Base-by-base conservation (phyloP, 768 basidiomycete genomes). In the Leccinum fibrillosum region DNA sequence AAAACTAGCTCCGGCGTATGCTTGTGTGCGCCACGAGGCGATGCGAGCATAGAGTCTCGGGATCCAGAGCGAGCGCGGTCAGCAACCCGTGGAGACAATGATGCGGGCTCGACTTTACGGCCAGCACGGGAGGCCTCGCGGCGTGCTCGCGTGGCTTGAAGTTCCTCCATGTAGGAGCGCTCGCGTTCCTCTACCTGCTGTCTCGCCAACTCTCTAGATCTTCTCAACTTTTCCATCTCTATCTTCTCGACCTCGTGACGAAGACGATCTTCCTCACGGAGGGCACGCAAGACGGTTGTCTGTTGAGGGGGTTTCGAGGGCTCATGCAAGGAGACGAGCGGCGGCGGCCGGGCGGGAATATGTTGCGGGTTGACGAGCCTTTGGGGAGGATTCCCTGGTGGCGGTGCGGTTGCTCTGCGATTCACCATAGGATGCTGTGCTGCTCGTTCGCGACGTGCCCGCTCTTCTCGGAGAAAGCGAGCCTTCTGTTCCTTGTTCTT, bases 401-500 rank as follows among this genome's bases (percentile, higher is more conserved):
- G 52, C 3, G 49, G 42, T 15, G 34, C 53, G 21, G 48, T 54
- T 28, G 34, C 62, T 48, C 69, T 73, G 28, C 67, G 72, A 52
- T 71, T 66, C 62, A 82, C 82, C 26, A 30, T 3, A 26, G 59
- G 3, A 60, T 32, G 52, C 59, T 63, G 66, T 55, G 60, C 52
- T 34, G 77, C 80, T 51, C 75, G 72, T 37, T 74, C 73, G 28
- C 86, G 80, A 55, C 77, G 78, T 60, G 82, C 77, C 61, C 82
- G 80, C 64, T 88, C 82, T 69, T 79, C 79, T 48, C 77, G 80
- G 64, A 90, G 75, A 64, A 89, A 88, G 47, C 72, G 80, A 47
- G 84, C 85, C 75, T 88, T 88, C 72, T 88, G 84, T 70, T 86
- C 87, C 47, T 85, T 84, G 64, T 83, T 83, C 77, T 86, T 86